These are phyloP conservation scores for Plasmopara viticola DNA, from an alignment of 352 stramenopile genomes.

Conservation along the genomic window DNA sequence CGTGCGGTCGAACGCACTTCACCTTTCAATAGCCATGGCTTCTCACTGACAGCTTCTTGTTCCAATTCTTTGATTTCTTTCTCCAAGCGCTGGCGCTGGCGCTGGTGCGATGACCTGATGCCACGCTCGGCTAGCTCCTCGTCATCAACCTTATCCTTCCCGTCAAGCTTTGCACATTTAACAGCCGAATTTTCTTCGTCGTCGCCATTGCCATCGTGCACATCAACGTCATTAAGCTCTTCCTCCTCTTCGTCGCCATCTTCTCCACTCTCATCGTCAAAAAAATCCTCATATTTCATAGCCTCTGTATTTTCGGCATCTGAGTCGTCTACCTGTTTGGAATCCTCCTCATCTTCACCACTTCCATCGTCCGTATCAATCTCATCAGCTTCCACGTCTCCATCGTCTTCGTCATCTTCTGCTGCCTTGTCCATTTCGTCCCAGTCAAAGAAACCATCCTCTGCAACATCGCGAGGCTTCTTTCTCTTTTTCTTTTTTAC, in stretches of 20 bases:
- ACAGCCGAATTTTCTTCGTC: conserved; percentile 55
- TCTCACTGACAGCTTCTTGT: conserved; percentile 86
- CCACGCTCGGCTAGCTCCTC: conserved; percentile 70
- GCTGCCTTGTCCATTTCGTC: conserved; percentile 83
- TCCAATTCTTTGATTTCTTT: conserved; percentile 86
- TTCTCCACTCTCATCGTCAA: conserved; percentile 32
- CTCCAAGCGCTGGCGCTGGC: conserved; percentile 53
- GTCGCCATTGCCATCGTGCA: conserved; percentile 35
- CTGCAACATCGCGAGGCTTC: conserved; percentile 56
- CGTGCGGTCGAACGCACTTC: conserved; percentile 83
- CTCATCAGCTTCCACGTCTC: conserved; percentile 28
- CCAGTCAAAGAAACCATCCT: conserved; percentile 84
- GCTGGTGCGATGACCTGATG: conserved; percentile 77
- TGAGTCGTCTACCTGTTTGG: conserved; percentile 43
- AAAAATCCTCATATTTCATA: conserved; percentile 63
- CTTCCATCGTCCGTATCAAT: conserved; percentile 30
- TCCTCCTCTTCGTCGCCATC: conserved; percentile 40
- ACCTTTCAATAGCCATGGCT: conserved; percentile 91
- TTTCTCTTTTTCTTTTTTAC: conserved; percentile 40
- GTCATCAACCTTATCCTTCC: conserved; percentile 54
- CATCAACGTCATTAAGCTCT: conserved; percentile 44
- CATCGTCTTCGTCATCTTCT: conserved; percentile 54
- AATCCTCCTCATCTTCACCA: conserved; percentile 46
- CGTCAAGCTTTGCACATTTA: conserved; percentile 42
- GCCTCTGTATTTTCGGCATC: conserved; percentile 50